phyloP scores from a whole-genome alignment of 2,329 filamentous ascomycete genomes.

The Penicillium crustosum region DNA sequence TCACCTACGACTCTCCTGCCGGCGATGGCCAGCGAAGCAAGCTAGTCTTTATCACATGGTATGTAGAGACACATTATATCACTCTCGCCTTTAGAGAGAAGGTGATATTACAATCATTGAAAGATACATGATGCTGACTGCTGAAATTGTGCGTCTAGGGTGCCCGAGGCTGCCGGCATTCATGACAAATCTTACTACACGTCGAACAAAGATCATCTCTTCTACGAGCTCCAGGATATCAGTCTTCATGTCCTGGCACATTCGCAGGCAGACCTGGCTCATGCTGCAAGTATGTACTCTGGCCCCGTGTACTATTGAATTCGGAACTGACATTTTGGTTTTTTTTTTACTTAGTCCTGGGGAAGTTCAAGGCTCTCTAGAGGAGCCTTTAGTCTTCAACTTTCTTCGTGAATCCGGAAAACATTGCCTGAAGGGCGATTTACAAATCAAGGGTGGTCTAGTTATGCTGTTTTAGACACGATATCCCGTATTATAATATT shows the following conservation, averaged over 20 bases:
- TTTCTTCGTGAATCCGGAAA: not conserved
- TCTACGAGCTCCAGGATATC: conserved; percentile 16
- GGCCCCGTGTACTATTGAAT: not conserved
- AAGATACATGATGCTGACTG: not conserved
- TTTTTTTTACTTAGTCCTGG: conserved; percentile 10
- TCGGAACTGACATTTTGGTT: not conserved
- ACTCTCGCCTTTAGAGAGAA: not conserved
- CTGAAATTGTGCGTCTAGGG: conserved; percentile 10
- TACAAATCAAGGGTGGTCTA: not conserved
- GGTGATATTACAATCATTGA: not conserved
- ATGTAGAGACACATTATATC: conserved; percentile 2
- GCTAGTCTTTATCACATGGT: conserved; percentile 24
- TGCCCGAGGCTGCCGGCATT: conserved; percentile 15
- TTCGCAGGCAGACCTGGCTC: conserved; percentile 15
- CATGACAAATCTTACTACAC: conserved; percentile 23
- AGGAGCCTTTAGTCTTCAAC: not conserved
- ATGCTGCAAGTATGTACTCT: conserved; percentile 15
- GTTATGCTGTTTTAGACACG: not conserved
- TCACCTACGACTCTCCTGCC: conserved; percentile 17
- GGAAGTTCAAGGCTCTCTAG: conserved; percentile 21
- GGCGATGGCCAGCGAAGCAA: conserved; percentile 19
- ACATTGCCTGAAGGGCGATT: not conserved
- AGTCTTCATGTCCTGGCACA: conserved; percentile 24
- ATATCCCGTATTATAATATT: not conserved
- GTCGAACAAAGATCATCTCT: conserved; percentile 22